Evolutionary conservation across 1,139 yeast species (phyloP).

Genomic region (Kurtzmaniella quercitrusa): DNA sequence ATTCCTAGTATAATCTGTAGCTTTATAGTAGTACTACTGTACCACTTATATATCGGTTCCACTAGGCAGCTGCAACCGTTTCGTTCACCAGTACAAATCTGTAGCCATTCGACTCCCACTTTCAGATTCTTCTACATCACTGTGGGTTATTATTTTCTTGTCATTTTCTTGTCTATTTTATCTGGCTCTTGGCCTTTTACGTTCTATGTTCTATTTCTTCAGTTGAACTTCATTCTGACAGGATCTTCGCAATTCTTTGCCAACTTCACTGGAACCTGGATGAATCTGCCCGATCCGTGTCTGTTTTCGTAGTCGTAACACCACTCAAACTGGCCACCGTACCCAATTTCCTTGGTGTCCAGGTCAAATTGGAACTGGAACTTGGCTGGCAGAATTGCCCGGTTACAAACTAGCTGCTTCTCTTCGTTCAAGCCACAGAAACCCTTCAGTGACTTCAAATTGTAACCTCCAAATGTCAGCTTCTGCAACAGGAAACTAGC

Average conservation of each 20-base stretch:
- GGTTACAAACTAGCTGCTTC: slow-evolving; percentile 32
- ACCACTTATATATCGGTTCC: no score
- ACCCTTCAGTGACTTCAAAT: slow-evolving; percentile 65
- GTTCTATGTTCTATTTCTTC: not conserved
- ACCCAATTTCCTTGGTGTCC: slow-evolving; percentile 44
- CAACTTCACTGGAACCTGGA: slow-evolving; percentile 52
- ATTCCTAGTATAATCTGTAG: no score
- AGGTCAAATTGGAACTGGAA: slow-evolving; percentile 53
- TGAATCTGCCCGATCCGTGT: slow-evolving; percentile 41
- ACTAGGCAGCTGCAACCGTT: no score
- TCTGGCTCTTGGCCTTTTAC: not conserved
- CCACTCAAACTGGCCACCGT: slow-evolving; percentile 67
- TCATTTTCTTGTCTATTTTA: no score
- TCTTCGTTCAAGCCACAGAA: slow-evolving; percentile 53
- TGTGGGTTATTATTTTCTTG: no score
- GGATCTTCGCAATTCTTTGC: slow-evolving; percentile 35
- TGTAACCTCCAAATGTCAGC: slow-evolving; percentile 69
- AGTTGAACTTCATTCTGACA: slow-evolving; percentile 29
- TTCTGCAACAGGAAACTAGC: slow-evolving; percentile 59
- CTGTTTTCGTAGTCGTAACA: slow-evolving; percentile 43
- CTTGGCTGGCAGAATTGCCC: slow-evolving; percentile 26
- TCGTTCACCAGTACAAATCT: no score
- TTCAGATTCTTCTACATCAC: no score
- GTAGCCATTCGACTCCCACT: no score
- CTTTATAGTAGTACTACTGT: no score